Percentiles rank a stretch among this genome's conserved stretches.
Evolutionary conservation across 371 early-diverging fungal genomes (phyloP).

Genomic region (Mucor velutinosus): DNA sequence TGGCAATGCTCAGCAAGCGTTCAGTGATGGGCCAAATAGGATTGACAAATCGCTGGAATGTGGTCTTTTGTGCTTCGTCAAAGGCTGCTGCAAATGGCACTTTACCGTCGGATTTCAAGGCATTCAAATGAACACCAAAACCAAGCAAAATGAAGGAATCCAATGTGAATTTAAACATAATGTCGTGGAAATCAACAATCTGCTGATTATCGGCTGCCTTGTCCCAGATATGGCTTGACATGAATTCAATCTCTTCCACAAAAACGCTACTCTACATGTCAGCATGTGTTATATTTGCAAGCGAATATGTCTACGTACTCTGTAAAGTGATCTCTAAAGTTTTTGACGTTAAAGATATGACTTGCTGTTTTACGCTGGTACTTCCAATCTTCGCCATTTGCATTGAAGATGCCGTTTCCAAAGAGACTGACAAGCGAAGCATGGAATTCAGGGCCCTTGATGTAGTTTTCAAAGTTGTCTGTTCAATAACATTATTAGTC

Average conservation of each 20-base stretch:
- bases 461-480: conserved; percentile 39
- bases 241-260: conserved; percentile 29
- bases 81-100: conserved; percentile 56
- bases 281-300: no score
- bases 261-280: conserved; percentile 25
- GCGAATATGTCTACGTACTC: conserved; percentile 24
- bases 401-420: conserved; percentile 44
- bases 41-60: conserved; percentile 51
- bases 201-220: conserved; percentile 27
- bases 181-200: conserved; percentile 57
- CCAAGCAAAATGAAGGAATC: conserved; percentile 61
- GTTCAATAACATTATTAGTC: neutral
- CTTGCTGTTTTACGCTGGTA: conserved; percentile 45
- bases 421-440: conserved; percentile 21
- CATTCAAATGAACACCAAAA: conserved; percentile 49
- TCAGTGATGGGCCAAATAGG: conserved; percentile 59
- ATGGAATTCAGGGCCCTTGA: conserved; percentile 34
- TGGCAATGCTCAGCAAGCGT: conserved; percentile 15
- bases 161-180: conserved; percentile 60
- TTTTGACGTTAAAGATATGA: conserved; percentile 55
- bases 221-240: conserved; percentile 34
- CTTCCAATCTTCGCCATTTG: conserved; percentile 45
- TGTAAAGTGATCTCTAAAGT: conserved; percentile 54
- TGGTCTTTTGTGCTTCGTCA: conserved; percentile 45
- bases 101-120: conserved; percentile 27